Base-by-base conservation (phyloP, 306 rosid genomes). In the Arachis stenosperma region DNA sequence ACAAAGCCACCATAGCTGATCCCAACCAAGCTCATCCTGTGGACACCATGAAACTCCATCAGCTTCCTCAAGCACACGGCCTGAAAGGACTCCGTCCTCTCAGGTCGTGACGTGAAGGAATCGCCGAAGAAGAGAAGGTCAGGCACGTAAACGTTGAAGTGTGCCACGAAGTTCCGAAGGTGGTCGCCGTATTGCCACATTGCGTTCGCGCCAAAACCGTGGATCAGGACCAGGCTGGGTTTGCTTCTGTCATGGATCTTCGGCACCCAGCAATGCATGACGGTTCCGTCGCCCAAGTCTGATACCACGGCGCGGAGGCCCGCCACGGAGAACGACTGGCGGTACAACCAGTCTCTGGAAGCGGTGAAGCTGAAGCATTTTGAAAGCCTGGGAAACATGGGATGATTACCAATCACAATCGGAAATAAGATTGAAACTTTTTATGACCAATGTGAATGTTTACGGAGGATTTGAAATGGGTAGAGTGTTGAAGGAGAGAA, bases 1-100 rank as follows among this genome's bases (percentile, higher is more conserved):
- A 91, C 96, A 22, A 91, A 89, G 0, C 97, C 97, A 1, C 97
- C 97, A 9, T 91, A 91, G 67, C 97, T 91, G 30, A 87, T 86
- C 77, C 97, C 97, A 0, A 89, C 92, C 75, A 89, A 14, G 69
- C 78, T 87, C 84, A 79, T 70, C 11, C 33, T 83, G 3, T 36
- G 5, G 0, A 89, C 86, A 6, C 88, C 90, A 17, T 79, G 84
- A 8, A 17, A 44, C 27, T 87, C 86, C 96, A 89, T 84, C 8
- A 91, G 73, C 73, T 40, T 79, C 76, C 56, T 74, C 67, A 89
- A 22, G 62, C 88, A 84, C 22, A 0, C 0, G 0, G 97, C 97
- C 61, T 91, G 97, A 41, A 89, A 91, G 2, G 81, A 41, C 67
- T 89, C 96, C 0, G 82, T 61, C 9, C 97, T 67, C 22, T 89